These are phyloP conservation scores for Lipomyces orientalis DNA, from an alignment of 805 yeast species.

Conservation along the genomic window DNA sequence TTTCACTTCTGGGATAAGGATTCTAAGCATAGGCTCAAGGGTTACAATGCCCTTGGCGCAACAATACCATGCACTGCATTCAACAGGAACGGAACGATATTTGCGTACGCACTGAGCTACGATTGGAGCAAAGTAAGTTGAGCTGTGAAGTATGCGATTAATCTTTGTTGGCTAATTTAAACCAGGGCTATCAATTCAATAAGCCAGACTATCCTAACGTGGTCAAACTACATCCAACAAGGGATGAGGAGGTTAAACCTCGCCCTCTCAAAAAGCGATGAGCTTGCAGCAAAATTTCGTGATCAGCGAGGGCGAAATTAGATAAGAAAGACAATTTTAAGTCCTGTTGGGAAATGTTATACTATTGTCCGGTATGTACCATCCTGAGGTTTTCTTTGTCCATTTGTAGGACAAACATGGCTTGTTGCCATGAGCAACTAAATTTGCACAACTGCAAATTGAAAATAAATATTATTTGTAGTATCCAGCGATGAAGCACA, in stretches of 20 bases:
- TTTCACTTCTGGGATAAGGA: constrained; percentile 97
- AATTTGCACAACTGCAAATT: neutral
- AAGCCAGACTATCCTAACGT: constrained; percentile 74
- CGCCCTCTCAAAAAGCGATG: constrained; percentile 20
- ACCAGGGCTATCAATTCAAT: constrained; percentile 65
- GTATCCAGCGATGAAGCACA: neutral
- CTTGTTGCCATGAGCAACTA: neutral
- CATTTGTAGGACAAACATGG: neutral
- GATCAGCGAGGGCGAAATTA: neutral
- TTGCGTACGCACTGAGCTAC: constrained; percentile 90
- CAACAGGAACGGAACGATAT: constrained; percentile 79
- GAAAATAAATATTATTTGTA: neutral
- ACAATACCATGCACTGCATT: constrained; percentile 80
- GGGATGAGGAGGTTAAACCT: constrained; percentile 70
- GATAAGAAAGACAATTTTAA: neutral
- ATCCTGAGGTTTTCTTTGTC: no score
- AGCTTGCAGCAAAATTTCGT: neutral
- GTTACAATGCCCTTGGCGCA: constrained; percentile 66
- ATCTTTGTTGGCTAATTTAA: neutral
- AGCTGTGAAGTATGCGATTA: neutral
- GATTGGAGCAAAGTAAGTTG: constrained; percentile 86
- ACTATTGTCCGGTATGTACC: no score
- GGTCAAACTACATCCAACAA: constrained; percentile 81
- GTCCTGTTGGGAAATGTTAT: neutral
- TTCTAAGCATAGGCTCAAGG: constrained; percentile 82